Percentiles rank a stretch among this genome's conserved stretches.
These are phyloP conservation scores for Excoecaria agallocha DNA, from an alignment of 345 rosid genomes.

Conservation along the genomic window DNA sequence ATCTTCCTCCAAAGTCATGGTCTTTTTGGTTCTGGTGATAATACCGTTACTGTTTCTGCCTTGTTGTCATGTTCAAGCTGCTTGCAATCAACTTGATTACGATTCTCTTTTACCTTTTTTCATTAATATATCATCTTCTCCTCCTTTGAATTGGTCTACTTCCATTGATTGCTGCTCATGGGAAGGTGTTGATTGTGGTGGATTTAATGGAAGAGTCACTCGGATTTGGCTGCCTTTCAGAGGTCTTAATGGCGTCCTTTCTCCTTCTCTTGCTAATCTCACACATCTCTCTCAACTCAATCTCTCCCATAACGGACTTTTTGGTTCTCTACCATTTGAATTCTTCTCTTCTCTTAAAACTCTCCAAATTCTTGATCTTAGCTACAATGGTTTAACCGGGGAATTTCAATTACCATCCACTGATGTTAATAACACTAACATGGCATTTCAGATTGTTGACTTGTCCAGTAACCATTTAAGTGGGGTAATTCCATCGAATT, in stretches of 20 bases:
- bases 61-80: conserved; percentile 24
- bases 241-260: conserved; percentile 52
- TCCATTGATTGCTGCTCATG: conserved; percentile 69
- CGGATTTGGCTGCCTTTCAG: conserved; percentile 51
- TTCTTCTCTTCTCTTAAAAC: conserved; percentile 44
- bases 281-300: conserved; percentile 51
- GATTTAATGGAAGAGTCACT: conserved; percentile 41
- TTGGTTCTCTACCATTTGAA: conserved; percentile 49
- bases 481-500: conserved; percentile 40
- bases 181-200: conserved; percentile 70
- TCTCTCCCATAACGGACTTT: conserved; percentile 63
- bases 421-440: background rate
- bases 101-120: conserved; percentile 51
- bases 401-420: conserved; percentile 35
- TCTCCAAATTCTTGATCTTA: conserved; percentile 66
- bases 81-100: conserved; percentile 50
- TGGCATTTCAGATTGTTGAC: conserved; percentile 45
- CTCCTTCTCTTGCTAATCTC: conserved; percentile 47
- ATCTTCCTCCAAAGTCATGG: conserved; percentile 14
- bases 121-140: conserved; percentile 32
- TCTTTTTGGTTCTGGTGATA: conserved; percentile 20
- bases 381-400: conserved; percentile 64
- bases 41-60: conserved; percentile 6
- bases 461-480: conserved; percentile 65
- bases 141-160: conserved; percentile 48